Conservation (phyloP, 1,284 basidiomycete genomes). For the Agroathelia rolfsii region DNA sequence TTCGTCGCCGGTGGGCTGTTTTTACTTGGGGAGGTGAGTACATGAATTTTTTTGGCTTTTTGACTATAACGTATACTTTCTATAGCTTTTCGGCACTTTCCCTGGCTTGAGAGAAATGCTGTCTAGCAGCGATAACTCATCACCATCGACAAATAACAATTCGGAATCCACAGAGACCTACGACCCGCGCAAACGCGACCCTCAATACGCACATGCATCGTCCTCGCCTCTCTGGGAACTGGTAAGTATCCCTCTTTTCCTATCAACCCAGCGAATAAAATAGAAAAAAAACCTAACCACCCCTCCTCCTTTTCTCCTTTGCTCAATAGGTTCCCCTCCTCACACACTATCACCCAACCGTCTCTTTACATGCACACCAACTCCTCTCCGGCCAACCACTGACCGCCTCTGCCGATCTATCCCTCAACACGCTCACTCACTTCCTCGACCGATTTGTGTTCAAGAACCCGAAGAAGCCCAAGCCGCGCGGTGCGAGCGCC, state of each 20-base stretch:
- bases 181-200: constrained; percentile 87
- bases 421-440: constrained; percentile 86
- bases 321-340: constrained; percentile 60
- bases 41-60: not conserved
- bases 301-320: too few relatives aligned
- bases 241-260: constrained; percentile 31
- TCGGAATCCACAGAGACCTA: constrained; percentile 43
- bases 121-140: too few relatives aligned
- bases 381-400: constrained; percentile 65
- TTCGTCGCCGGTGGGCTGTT: constrained; percentile 87
- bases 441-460: constrained; percentile 88
- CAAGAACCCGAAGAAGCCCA: constrained; percentile 92
- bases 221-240: constrained; percentile 85
- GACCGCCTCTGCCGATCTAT: constrained; percentile 80
- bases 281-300: too few relatives aligned
- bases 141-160: too few relatives aligned
- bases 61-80: constrained; percentile 1
- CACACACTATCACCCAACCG: constrained; percentile 85
- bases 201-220: constrained; percentile 79
- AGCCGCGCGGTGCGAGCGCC: constrained; percentile 69
- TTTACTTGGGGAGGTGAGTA: constrained; percentile 59
- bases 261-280: too few relatives aligned
- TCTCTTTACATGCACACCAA: constrained; percentile 80
- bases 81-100: constrained; percentile 66
- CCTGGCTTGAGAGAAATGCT: constrained; percentile 67